Evolutionary conservation across 306 rosid genomes (phyloP).

Genomic region (Cucurbita ficifolia): DNA sequence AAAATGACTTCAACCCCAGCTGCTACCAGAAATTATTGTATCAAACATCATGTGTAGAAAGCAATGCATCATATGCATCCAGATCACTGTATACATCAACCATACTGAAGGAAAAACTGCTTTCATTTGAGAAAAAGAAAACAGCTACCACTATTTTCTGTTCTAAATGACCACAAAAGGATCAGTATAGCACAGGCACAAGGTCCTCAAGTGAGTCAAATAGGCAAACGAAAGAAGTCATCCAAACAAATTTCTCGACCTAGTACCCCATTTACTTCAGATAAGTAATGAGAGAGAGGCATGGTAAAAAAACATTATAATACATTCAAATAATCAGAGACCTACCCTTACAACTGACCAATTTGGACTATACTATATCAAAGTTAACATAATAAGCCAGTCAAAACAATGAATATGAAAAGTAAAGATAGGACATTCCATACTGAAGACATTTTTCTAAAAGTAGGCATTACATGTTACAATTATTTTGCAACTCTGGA

Average conservation of each 20-base stretch:
- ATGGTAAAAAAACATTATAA: background rate
- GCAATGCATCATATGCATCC: background rate
- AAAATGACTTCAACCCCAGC: background rate
- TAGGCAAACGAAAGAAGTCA: background rate
- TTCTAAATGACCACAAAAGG: background rate
- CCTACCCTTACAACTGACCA: background rate
- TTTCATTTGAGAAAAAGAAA: background rate
- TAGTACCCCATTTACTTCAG: background rate
- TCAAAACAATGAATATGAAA: background rate
- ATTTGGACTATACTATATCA: background rate
- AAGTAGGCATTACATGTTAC: constrained; percentile 57
- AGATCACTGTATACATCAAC: background rate
- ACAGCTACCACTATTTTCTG: background rate
- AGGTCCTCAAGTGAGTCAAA: background rate
- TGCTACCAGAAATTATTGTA: background rate
- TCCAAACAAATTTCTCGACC: background rate
- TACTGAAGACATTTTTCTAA: background rate
- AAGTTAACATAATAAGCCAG: background rate
- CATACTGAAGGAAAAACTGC: background rate
- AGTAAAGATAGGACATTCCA: background rate
- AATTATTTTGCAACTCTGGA: constrained; percentile 84
- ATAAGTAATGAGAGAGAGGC: background rate
- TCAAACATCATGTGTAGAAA: background rate
- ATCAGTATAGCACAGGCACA: background rate
- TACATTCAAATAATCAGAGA: background rate